Evolutionary conservation across 2,329 filamentous ascomycete genomes (phyloP), one percentile per base, ranked within the genome.

Genomic region (Lecanoromycetidae sp.): DNA sequence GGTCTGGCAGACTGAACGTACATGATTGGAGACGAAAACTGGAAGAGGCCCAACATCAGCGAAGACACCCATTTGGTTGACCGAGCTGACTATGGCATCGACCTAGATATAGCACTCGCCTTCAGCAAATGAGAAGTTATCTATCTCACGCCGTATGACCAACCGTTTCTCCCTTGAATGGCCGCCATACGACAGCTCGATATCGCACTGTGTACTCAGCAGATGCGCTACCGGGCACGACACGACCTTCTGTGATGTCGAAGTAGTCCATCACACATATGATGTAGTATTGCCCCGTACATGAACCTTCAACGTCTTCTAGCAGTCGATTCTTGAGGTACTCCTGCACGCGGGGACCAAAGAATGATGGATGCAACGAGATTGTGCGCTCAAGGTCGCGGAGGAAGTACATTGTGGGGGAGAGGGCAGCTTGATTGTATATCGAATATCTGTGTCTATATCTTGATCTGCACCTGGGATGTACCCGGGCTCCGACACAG

Each of bases 101-200:
- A 96, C 82, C 87, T 94, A 66, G 52, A n/a, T 45, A 22, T 13
- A 37, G 10, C 22, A 46, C 5, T 8, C 15, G 15, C 26, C 10
- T 37, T 44, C 38, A 52, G 49, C 20, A 30, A 19, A 29, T 27
- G 9, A 20, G 4, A 12, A 38, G 10, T 47, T 42, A 33, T 10
- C 27, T 5, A 26, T 23, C 5, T 42, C 10, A 26, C 19, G 25
- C 19, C 27, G 41, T 23, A 7, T 26, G 50, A 68, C 82, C 67
- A 79, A 94, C 91, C 65, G 91, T 94, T 74, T 98, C 91, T 60
- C 91, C 90, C 67, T 91, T 90, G 73, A 96, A 98, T 9, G 91
- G 91, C 60, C 90, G 79, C 90, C 90, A 98, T 49, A 98, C 87
- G 51, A 98, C 90, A 44, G 91, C 91, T 52, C 88, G 85, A 64